A percentile compares a stretch with the other conserved stretches of the same genome.
phyloP scores from a whole-genome alignment of 768 basidiomycete genomes.

The Antrodiella citrinella region DNA sequence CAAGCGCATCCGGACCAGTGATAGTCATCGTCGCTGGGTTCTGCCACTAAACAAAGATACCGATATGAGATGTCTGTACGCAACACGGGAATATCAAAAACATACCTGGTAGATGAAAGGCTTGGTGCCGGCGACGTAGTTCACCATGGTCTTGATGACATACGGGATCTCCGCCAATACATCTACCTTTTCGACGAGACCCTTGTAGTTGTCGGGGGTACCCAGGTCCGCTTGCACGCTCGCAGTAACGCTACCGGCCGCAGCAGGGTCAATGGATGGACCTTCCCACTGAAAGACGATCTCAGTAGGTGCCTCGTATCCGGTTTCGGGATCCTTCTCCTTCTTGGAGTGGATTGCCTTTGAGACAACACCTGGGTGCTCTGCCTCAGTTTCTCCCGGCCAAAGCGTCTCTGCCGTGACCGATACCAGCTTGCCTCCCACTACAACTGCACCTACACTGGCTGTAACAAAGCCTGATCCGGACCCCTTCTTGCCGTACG shows the following conservation, averaged over 20 bases:
- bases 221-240: constrained; percentile 53
- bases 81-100: constrained; percentile 7
- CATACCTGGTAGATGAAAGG: constrained; percentile 91
- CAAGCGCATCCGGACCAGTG: constrained; percentile 31
- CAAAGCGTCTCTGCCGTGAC: constrained; percentile 78
- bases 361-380: constrained; percentile 46
- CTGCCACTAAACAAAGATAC: constrained; percentile 36
- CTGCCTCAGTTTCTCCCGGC: constrained; percentile 48
- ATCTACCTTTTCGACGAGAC: constrained; percentile 89
- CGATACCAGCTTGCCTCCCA: constrained; percentile 65
- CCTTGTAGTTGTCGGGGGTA: constrained; percentile 46
- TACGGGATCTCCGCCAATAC: constrained; percentile 92
- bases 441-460: constrained; percentile 79
- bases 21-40: constrained; percentile 47
- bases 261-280: constrained; percentile 46
- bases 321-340: constrained; percentile 67
- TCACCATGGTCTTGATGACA: constrained; percentile 86
- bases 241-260: constrained; percentile 47
- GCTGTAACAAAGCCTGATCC: constrained; percentile 80
- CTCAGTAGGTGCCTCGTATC: constrained; percentile 65
- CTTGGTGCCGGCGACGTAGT: constrained; percentile 88
- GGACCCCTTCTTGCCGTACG: constrained; percentile 69
- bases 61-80: no score
- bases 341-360: constrained; percentile 56
- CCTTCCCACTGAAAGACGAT: constrained; percentile 76